Evolutionary conservation across 805 yeast species (phyloP), one percentile per base, ranked within the genome.

Genomic region (Candida sphagnicola): DNA sequence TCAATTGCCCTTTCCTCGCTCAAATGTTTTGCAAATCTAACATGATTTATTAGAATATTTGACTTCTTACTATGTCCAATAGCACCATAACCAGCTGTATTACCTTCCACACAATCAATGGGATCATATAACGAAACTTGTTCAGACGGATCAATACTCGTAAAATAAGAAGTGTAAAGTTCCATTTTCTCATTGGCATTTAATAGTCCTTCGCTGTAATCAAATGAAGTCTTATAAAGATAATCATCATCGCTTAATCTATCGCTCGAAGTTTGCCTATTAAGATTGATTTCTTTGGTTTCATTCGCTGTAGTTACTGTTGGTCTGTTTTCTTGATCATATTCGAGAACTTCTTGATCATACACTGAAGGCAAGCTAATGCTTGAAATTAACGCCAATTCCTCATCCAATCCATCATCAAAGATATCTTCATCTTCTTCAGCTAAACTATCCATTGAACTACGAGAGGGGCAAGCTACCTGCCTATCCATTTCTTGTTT

Each of bases 121-220:
- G 62, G 61, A 18, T 48, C 48, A 35, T 44, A 53, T 31, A 42
- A 50, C 6, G 41, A 35, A 5, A 36, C 33, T 13, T 37, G 35
- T 3, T 51, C 51, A 5, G 41, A 36, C 1, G 53, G 53, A 17
- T 52, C 56, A 5, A 54, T 31, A 1, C 62, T 50, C 2, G 55
- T 48, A 39, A 53, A 67, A 38, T 69, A 64, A 31, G 62, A 57
- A 23, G 72, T 58, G 49, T 68, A 72, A 16, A 75, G 62, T 21
- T 69, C 72, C 31, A 54, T 46, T 37, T 58, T 58, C 35, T 74
- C 62, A 5, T 56, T 54, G 3, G 64, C 52, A 2, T 58, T 54
- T 34, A 75, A 57, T n/a, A 64, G 54, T 0, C 78, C 80, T 13
- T 63, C 75, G 4, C 44, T 41, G 0, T 47, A 42, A 8, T 40